Conservation (phyloP, 495 filamentous ascomycete species). For the Margaritispora aquatica region DNA sequence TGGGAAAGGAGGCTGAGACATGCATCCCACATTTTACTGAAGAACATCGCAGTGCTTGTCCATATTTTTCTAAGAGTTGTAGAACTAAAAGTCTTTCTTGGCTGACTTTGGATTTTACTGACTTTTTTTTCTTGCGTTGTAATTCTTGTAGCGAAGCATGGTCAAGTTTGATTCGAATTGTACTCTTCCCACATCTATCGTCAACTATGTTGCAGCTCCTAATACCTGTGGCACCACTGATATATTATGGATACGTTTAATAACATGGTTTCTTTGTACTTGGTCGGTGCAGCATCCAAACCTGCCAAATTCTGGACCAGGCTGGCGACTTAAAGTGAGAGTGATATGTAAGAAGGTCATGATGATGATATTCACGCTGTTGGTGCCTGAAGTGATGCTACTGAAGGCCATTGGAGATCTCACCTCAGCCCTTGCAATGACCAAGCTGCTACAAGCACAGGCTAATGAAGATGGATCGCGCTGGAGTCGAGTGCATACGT, state of each 20-base stretch:
- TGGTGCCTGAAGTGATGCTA: neutral
- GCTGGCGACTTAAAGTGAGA: neutral
- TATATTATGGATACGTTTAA: neutral
- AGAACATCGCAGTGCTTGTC: too few relatives aligned
- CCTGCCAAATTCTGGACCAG: neutral
- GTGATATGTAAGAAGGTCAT: neutral
- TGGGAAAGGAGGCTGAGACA: neutral
- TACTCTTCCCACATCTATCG: neutral
- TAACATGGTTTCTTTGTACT: neutral
- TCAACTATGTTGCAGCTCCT: neutral
- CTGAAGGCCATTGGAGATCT: conserved; percentile 1
- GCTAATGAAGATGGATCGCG: neutral
- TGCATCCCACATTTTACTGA: neutral
- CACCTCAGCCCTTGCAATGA: neutral
- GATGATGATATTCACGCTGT: neutral
- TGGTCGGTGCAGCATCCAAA: conserved; percentile 1
- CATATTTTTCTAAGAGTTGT: too few relatives aligned
- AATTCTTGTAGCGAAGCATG: too few relatives aligned
- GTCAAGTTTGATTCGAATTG: neutral
- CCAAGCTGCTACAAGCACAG: neutral
- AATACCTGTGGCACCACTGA: neutral
- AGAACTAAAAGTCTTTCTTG: too few relatives aligned
- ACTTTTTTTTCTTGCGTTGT: neutral
- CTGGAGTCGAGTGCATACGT: neutral
- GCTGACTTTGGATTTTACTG: neutral